Percentiles rank a stretch among this genome's conserved stretches.
Evolutionary conservation across 306 rosid genomes (phyloP).

Genomic region (Purshia tridentata): DNA sequence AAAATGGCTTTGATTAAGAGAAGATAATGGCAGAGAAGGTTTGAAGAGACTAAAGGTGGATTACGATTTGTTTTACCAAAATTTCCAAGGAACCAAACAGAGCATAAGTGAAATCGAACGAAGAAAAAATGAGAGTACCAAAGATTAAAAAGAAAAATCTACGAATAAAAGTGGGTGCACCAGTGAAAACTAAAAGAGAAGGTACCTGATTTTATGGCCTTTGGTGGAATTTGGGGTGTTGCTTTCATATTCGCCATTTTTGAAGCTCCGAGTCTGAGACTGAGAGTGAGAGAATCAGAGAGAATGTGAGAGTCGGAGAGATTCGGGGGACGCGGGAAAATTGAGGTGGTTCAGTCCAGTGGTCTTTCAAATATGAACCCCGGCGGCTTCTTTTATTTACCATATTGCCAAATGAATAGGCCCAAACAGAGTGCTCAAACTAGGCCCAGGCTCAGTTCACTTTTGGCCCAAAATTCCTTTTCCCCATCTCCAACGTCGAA

Average conservation of each 20-base stretch:
- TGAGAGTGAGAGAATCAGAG: background rate
- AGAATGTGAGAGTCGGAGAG: background rate
- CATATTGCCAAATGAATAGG: background rate
- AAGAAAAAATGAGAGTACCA: background rate
- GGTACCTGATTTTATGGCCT: conserved; percentile 9
- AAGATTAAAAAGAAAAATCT: background rate
- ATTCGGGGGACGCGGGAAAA: conserved; percentile 7
- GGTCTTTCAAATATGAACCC: background rate
- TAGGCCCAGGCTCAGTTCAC: background rate
- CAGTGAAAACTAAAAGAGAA: background rate
- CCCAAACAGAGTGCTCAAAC: background rate
- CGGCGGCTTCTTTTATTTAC: background rate
- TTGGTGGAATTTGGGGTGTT: conserved; percentile 9
- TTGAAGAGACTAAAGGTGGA: background rate
- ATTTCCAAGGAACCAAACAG: conserved; percentile 4
- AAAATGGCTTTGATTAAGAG: background rate
- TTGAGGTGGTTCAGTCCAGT: background rate
- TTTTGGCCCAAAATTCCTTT: background rate
- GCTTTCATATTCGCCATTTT: conserved; percentile 19
- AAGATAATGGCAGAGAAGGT: background rate
- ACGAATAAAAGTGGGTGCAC: background rate
- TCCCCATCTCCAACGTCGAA: background rate
- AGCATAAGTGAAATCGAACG: background rate
- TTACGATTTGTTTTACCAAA: background rate
- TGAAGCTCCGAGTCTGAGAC: conserved; percentile 9